phyloP scores from a whole-genome alignment of 23 red algal species.

The Gracilaria gracilis region DNA sequence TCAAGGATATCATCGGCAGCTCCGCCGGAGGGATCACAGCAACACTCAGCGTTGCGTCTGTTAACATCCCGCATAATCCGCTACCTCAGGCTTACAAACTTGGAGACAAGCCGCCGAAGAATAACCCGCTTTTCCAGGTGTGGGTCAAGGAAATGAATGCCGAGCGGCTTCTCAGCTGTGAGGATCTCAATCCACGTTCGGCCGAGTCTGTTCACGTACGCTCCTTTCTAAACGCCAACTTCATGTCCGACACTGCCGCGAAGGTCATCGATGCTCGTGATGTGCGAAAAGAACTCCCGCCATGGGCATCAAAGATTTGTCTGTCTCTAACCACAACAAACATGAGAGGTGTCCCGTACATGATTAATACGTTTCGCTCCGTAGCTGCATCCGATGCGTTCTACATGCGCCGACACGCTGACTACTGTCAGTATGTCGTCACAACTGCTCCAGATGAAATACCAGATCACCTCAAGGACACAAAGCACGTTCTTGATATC shows the following conservation, averaged over 20 bases:
- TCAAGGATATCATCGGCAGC: slow-evolving; percentile 33
- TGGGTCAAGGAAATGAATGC: slow-evolving; percentile 34
- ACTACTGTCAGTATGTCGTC: slow-evolving; percentile 27
- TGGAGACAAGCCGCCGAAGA: background rate
- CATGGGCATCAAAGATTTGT: slow-evolving; percentile 20
- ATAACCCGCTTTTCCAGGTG: slow-evolving; percentile 7
- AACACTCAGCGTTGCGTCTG: background rate
- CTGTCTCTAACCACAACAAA: slow-evolving; percentile 25
- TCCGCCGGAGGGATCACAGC: slow-evolving; percentile 46
- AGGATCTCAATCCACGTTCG: background rate
- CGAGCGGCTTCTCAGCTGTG: background rate
- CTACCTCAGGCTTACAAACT: background rate
- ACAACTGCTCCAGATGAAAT: background rate
- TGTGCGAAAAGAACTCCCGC: background rate
- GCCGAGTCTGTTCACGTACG: background rate
- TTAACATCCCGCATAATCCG: background rate
- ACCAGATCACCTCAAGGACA: background rate
- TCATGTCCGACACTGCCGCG: slow-evolving; percentile 11
- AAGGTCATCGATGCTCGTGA: background rate
- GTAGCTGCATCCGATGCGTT: background rate
- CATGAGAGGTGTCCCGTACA: slow-evolving; percentile 32
- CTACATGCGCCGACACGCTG: slow-evolving; percentile 26
- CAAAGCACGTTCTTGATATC: slow-evolving; percentile 3
- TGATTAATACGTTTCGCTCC: background rate
- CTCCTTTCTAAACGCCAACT: slow-evolving; percentile 29